These are phyloP conservation scores for Mortierella sp. DNA, from an alignment of 371 early-diverging fungal genomes.

Conservation along the genomic window DNA sequence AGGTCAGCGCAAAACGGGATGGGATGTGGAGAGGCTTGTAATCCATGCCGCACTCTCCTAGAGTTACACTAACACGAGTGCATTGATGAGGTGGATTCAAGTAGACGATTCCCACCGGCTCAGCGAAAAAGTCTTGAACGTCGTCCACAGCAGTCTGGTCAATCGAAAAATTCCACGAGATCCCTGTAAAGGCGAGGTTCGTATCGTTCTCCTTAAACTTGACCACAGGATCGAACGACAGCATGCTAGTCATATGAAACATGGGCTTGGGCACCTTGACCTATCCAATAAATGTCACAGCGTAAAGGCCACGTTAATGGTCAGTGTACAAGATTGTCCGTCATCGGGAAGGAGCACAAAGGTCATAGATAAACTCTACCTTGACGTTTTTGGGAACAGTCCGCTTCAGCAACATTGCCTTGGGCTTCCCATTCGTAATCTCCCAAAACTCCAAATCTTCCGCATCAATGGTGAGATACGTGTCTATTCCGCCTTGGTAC, in stretches of 20 bases:
- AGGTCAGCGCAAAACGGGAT: slow-evolving; percentile 60
- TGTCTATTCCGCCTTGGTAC: slow-evolving; percentile 67
- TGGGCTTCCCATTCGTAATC: slow-evolving; percentile 48
- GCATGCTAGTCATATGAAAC: slow-evolving; percentile 66
- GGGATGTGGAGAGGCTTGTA: slow-evolving; percentile 69
- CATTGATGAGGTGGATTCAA: slow-evolving; percentile 46
- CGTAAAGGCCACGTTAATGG: background rate
- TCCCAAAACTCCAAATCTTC: slow-evolving; percentile 67
- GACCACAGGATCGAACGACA: slow-evolving; percentile 58
- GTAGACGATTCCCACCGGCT: slow-evolving; percentile 52
- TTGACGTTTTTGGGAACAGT: slow-evolving; percentile 65
- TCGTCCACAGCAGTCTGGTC: slow-evolving; percentile 59
- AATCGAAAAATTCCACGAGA: slow-evolving; percentile 63
- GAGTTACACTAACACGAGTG: slow-evolving; percentile 43
- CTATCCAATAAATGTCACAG: slow-evolving; percentile 7
- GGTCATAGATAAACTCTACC: slow-evolving; percentile 38
- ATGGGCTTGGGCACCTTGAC: slow-evolving; percentile 57
- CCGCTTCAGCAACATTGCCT: slow-evolving; percentile 60
- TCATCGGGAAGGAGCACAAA: background rate
- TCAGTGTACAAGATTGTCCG: background rate
- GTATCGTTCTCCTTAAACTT: slow-evolving; percentile 67
- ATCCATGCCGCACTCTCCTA: slow-evolving; percentile 60
- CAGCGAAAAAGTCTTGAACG: slow-evolving; percentile 61
- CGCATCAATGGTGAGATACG: slow-evolving; percentile 69
- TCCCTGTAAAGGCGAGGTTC: slow-evolving; percentile 64